These are phyloP conservation scores for Fagopyrum esculentum DNA, from an alignment of 148 eudicot species.

Conservation along the genomic window DNA sequence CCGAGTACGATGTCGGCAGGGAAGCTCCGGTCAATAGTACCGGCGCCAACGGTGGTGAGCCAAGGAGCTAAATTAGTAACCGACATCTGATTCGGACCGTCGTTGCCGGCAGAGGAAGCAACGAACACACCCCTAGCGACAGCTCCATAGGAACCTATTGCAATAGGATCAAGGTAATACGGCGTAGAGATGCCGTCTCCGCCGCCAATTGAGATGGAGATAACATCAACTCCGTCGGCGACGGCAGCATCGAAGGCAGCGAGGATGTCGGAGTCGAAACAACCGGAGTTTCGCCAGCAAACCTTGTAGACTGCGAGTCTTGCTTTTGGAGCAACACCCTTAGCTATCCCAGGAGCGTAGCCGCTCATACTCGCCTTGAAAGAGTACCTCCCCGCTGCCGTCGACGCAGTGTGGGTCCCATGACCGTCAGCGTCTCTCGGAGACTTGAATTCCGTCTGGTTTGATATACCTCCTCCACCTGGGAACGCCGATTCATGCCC, in stretches of 20 bases:
- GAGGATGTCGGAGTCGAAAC: constrained; percentile 87
- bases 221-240: constrained; percentile 79
- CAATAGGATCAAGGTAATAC: constrained; percentile 93
- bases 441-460: constrained; percentile 54
- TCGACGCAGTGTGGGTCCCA: constrained; percentile 95
- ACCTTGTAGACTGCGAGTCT: constrained; percentile 81
- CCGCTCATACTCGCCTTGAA: constrained; percentile 73
- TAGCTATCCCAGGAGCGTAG: constrained; percentile 80
- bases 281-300: constrained; percentile 84
- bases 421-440: constrained; percentile 95
- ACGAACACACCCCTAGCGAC: constrained; percentile 77
- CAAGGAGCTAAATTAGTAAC: constrained; percentile 95
- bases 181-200: constrained; percentile 94
- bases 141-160: constrained; percentile 89
- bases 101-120: constrained; percentile 87
- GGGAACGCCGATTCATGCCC: constrained; percentile 66
- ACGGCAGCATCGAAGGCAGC: constrained; percentile 92
- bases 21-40: constrained; percentile 84
- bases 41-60: constrained; percentile 88
- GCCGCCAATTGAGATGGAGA: constrained; percentile 87
- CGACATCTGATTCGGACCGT: constrained; percentile 88
- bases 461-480: constrained; percentile 46
- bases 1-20: constrained; percentile 76
- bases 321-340: constrained; percentile 96
- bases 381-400: constrained; percentile 78